These are phyloP conservation scores for Echium plantagineum DNA, from an alignment of 257 asterid species.

Conservation along the genomic window DNA sequence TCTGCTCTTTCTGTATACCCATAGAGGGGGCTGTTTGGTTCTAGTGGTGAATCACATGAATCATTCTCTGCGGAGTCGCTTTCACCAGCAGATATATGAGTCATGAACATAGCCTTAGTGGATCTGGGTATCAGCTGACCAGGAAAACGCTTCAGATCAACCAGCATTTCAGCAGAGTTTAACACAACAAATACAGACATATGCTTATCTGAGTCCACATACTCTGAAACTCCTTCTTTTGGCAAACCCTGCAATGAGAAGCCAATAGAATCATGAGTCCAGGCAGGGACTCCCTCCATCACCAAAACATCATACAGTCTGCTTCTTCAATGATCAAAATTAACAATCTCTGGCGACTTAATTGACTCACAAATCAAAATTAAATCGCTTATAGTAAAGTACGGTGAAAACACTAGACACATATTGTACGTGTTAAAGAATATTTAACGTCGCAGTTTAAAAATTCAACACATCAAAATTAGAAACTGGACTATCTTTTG, in stretches of 20 bases:
- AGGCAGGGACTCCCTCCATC: not conserved
- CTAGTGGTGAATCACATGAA: slow-evolving; percentile 99
- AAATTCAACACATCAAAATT: too few relatives aligned
- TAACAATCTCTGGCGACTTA: too few relatives aligned
- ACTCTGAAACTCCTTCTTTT: slow-evolving; percentile 71
- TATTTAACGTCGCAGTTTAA: too few relatives aligned
- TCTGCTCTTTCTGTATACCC: slow-evolving; percentile 78
- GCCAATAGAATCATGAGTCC: slow-evolving; percentile 7
- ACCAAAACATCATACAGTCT: too few relatives aligned
- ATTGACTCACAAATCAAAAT: too few relatives aligned
- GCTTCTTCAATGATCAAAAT: too few relatives aligned
- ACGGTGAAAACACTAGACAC: too few relatives aligned
- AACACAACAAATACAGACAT: slow-evolving; percentile 78
- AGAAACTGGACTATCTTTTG: too few relatives aligned
- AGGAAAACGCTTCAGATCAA: slow-evolving; percentile 84
- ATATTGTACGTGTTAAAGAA: too few relatives aligned
- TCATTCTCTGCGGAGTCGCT: slow-evolving; percentile 99
- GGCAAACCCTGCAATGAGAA: slow-evolving; percentile 72
- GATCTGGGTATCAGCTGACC: slow-evolving; percentile 86
- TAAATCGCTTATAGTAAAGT: too few relatives aligned
- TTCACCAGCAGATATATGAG: slow-evolving; percentile 91
- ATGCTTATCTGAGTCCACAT: slow-evolving; percentile 80
- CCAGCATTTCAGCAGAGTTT: slow-evolving; percentile 70
- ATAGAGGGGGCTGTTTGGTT: slow-evolving; percentile 91
- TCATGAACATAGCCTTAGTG: slow-evolving; percentile 71